Conservation (phyloP, 441 rosid species). For the Syzygium malaccense region DNA sequence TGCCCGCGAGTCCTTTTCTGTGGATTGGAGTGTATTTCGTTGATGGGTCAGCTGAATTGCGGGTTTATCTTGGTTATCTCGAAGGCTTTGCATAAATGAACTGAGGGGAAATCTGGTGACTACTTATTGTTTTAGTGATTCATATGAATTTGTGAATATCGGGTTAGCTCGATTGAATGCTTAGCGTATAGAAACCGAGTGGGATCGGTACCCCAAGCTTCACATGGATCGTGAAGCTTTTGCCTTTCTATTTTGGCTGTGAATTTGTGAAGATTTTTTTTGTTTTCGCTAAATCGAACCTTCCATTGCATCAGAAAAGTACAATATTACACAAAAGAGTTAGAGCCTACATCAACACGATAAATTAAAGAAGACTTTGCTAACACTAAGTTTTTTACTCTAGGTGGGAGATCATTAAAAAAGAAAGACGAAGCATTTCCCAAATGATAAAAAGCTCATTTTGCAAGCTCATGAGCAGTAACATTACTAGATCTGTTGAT, state of each 20-base stretch:
- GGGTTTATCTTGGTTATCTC: background rate
- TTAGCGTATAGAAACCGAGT: background rate
- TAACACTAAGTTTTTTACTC: no score
- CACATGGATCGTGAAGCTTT: background rate
- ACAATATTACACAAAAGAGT: no score
- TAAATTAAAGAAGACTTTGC: no score
- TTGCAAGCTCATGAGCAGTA: no score
- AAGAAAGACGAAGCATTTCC: no score
- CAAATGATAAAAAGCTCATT: no score
- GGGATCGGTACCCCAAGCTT: background rate
- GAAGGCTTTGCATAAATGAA: background rate
- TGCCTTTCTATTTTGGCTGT: background rate
- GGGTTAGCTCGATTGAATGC: background rate
- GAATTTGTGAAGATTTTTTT: background rate
- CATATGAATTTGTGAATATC: background rate
- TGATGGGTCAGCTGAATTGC: background rate
- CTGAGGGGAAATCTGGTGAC: background rate
- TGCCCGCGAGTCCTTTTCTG: fast-evolving
- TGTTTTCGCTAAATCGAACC: no score
- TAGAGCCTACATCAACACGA: no score
- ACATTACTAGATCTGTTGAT: no score
- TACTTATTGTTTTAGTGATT: background rate
- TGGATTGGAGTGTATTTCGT: background rate
- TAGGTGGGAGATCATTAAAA: no score
- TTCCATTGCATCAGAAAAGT: no score